Evolutionary conservation across 108 stramenopile species (phyloP), one percentile per base, ranked within the genome.

Genomic region (Mayamaea pseudoterrestris): DNA sequence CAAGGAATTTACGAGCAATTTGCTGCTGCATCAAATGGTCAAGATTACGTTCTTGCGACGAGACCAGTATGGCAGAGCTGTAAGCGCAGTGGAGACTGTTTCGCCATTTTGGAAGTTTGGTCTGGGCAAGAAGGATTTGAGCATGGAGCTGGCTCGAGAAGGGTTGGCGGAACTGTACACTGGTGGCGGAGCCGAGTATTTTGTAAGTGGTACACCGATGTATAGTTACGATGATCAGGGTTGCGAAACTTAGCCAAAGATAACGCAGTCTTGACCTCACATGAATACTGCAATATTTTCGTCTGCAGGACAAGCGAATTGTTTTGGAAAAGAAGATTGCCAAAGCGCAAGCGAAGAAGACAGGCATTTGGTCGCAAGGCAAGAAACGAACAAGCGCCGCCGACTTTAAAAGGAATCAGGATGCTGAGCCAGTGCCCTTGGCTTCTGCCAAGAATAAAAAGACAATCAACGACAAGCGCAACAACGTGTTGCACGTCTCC

Each of bases 101-200:
- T 23, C 30, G 24, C 53, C 57, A 17, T 59, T 55, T 0, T 71
- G 63, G 41, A 28, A 18, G 2, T 14, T 12, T 39, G 20, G 18
- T 39, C 37, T 39, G 3, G 18, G 18, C 8, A 37, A 41, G 41
- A 50, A 35, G 22, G 78, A 79, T 37, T 18, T 72, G 21, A 65
- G 70, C 3, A 11, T 41, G 39, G 65, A 69, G 36, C 41, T 79
- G 36, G 58, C 52, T 12, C 27, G 44, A 39, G 41, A 30, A 16
- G 73, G 73, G 2, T 32, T 74, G 7, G 73, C 73, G 0, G 73
- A 74, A 58, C 64, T 74, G 16, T 74, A 74, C 28, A 59, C 35
- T 25, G 73, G 73, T 6, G 35, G 54, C 8, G 73, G 73, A 17
- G 73, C 73, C 14, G 73, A 68, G 18, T 74, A 74, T 40, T 59